Base-by-base conservation (phyloP, 164 flowering plant genomes). In the Dillenia turbinata region DNA sequence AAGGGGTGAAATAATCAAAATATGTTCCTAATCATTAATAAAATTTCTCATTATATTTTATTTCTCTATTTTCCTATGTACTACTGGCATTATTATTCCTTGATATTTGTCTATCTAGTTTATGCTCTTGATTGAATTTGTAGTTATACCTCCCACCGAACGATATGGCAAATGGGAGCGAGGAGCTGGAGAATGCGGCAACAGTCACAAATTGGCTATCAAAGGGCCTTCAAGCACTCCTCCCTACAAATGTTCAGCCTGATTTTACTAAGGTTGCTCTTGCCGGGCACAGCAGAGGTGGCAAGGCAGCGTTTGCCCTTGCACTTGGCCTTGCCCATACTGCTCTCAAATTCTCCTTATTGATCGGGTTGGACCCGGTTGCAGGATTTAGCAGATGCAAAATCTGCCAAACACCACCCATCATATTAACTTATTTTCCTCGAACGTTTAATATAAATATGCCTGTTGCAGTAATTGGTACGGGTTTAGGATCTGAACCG, bases 241-340 rank as follows among this genome's bases (percentile, higher is more conserved):
- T 84, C 9, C 83, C 79, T 0, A 16, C 44, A 11, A 15, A 66
- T 0, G 73, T 77, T 11, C 2, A 57, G 10, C 56, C 79, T 14
- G 61, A 80, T 67, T 54, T 77, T 3, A 2, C 2, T 17, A 75
- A 73, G 52, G 58, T 79, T 7, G 77, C 70, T 9, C 74, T 83
- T 1, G 51, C 69, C 10, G 87, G 87, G 66, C 87, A 85, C 66
- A 83, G 87, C 68, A 53, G 85, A 54, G 89, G 89, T 0, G 89
- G 89, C 4, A 81, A 76, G 44, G 53, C 73, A 0, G 87, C 89
- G 9, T 85, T 82, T 46, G 62, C 80, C 9, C 64, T 84, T 4
- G 82, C 83, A 40, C 61, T 83, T 0, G 77, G 74, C 43, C 2
- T 15, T 5, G 61, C 47, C 14, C 5, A 15, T 0, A 48, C 75